phyloP scores from a whole-genome alignment of 306 rosid genomes.

The Medicago arabica region DNA sequence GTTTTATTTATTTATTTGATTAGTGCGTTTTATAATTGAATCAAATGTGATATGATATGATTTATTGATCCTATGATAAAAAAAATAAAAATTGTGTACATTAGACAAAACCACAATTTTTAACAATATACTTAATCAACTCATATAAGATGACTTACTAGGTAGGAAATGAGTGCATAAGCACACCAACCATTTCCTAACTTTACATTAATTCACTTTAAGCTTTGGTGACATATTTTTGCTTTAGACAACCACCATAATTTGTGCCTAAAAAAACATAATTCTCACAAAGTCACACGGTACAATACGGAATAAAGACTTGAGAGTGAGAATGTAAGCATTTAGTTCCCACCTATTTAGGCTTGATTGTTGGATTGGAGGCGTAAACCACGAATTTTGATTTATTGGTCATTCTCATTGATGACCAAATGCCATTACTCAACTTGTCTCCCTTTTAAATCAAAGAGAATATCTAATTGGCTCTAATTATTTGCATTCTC shows the following conservation, averaged over 20 bases:
- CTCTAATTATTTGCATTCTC: conserved; percentile 22
- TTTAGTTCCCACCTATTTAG: conserved; percentile 48
- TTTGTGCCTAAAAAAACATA: not conserved
- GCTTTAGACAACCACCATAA: conserved; percentile 40
- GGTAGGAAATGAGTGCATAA: too few species aligned
- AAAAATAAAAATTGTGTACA: too few species aligned
- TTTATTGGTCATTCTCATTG: conserved; percentile 26
- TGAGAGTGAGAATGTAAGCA: conserved; percentile 5
- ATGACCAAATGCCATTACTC: conserved; percentile 29
- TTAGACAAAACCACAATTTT: too few species aligned
- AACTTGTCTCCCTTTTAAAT: conserved; percentile 28
- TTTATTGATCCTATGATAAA: too few species aligned
- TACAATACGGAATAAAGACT: conserved; percentile 27
- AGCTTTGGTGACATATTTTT: not conserved
- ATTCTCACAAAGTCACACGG: conserved; percentile 6
- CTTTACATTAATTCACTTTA: not conserved
- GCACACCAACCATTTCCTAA: not conserved
- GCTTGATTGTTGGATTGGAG: conserved; percentile 55
- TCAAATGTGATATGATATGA: too few species aligned
- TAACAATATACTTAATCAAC: too few species aligned
- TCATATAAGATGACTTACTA: too few species aligned
- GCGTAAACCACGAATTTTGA: conserved; percentile 22
- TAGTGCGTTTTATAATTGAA: too few species aligned
- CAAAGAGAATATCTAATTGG: not conserved
- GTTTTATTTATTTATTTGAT: too few species aligned